Conservation (phyloP, 805 yeast genomes). For the Barnettozyma vustinii region DNA sequence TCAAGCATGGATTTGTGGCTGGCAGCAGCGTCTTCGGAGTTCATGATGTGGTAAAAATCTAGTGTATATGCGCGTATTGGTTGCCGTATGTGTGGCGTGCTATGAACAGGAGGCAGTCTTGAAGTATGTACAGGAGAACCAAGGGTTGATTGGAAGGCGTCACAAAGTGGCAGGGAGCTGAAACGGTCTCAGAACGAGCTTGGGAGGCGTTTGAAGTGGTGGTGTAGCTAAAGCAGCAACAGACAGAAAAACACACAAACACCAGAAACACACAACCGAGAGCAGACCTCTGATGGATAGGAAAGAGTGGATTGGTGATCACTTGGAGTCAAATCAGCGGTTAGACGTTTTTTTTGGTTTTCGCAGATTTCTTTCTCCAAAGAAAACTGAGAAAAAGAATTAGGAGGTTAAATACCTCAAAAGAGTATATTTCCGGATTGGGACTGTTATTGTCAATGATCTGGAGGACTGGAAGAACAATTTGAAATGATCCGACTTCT, state of each 20-base stretch:
- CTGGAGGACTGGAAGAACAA: too few relatives aligned
- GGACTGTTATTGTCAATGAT: neutral
- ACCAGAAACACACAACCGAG: neutral
- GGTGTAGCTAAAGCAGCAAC: neutral
- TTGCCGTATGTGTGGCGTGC: neutral
- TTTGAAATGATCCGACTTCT: too few relatives aligned
- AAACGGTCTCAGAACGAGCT: neutral
- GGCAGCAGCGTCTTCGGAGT: slow-evolving; percentile 2
- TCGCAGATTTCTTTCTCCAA: neutral
- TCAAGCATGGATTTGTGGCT: slow-evolving; percentile 12
- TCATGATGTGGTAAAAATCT: neutral
- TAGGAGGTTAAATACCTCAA: neutral
- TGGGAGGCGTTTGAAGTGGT: neutral
- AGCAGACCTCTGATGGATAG: neutral
- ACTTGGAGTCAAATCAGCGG: neutral
- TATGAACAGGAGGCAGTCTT: slow-evolving; percentile 4
- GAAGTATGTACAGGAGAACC: slow-evolving; percentile 10
- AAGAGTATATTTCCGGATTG: neutral
- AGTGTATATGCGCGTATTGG: neutral
- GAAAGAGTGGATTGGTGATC: neutral
- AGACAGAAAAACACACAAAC: neutral
- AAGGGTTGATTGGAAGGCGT: neutral
- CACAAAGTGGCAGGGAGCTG: neutral
- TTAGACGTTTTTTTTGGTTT: neutral
- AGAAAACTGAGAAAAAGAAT: neutral